These are phyloP conservation scores for Scolecobasidium constrictum DNA, from an alignment of 2,329 filamentous ascomycete species.

Conservation along the genomic window DNA sequence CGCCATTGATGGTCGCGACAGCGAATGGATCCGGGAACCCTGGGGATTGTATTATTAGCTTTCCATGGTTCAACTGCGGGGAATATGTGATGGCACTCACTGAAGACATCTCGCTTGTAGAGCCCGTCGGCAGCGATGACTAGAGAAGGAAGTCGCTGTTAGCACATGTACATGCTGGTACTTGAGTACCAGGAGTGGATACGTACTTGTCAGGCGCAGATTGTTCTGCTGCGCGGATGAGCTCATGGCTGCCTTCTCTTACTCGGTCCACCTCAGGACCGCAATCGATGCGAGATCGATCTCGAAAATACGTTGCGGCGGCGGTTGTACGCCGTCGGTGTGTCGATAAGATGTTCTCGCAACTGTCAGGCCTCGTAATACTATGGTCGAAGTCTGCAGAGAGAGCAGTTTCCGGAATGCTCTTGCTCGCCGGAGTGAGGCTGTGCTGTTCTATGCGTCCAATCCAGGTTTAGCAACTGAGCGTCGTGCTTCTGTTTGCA, in stretches of 20 bases:
- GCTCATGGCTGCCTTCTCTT: conserved; percentile 1
- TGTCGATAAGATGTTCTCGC: too few relatives aligned
- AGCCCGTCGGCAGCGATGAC: conserved; percentile 97
- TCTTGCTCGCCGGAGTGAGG: too few relatives aligned
- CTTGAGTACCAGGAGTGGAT: conserved; percentile 6
- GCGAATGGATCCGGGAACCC: conserved; percentile 97
- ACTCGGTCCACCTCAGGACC: too few relatives aligned
- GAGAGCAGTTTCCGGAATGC: too few relatives aligned
- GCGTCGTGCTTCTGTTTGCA: too few relatives aligned
- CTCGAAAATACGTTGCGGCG: too few relatives aligned
- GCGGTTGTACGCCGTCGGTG: too few relatives aligned
- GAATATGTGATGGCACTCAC: conserved; percentile 47
- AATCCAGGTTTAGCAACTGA: too few relatives aligned
- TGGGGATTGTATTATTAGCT: conserved; percentile 29
- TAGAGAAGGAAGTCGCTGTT: conserved; percentile 30
- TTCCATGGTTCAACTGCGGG: conserved; percentile 19
- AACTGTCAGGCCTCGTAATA: too few relatives aligned
- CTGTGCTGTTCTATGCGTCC: too few relatives aligned
- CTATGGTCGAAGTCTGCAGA: too few relatives aligned
- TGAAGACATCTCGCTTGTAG: conserved; percentile 98
- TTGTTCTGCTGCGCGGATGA: conserved; percentile 39
- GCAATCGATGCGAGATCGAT: too few relatives aligned
- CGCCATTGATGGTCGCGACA: conserved; percentile 91
- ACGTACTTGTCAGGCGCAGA: conserved; percentile 82
- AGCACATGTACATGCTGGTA: conserved; percentile 20